Base-by-base conservation (phyloP, 2,329 filamentous ascomycete genomes). In the Paracamarosporium sp. region DNA sequence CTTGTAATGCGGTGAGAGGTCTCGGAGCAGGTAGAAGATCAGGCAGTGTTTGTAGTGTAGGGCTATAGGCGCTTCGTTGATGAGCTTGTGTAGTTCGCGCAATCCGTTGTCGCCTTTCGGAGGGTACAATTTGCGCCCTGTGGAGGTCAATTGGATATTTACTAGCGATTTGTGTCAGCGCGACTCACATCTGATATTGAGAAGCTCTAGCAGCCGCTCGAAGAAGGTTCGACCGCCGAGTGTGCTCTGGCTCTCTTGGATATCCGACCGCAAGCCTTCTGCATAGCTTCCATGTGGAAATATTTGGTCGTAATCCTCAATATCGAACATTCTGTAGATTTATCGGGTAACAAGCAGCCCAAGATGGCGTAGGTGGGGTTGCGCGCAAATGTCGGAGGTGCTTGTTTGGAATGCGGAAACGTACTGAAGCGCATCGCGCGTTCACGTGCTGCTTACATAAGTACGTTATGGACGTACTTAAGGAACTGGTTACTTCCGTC, bases 1-100 rank as follows among this genome's bases (percentile, higher is more conserved):
- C 45, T 73, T 67, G 9, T 67, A 63, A 27, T 79, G 71, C 12
- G 78, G 76, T 36, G 89, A 86, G 70, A 90, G 86, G 73, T 96
- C 91, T 69, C 92, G 88, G 3, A 96, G 83, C 36, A 96, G 81
- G 74, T 96, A 96, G 81, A 91, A 96, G 62, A 96, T 82, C 46
- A 95, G 84, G 17, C 92, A 91, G 64, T 93, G 87, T 75, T 93
- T 93, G 79, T 93, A 89, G 74, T 93, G 90, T 53, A 86, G 82
- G 7, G 89, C 85, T 65, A 89, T 87, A 47, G 80, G 80, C 53
- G 82, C 86, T 25, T 86, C 83, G 73, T 88, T 85, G 62, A 96
- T 88, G 57, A 88, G 86, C 60, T 87, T 81, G 76, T 93, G 88
- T 5, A 96, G 83, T 36, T 86, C 85, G 64, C 86, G 85, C 28